Percentiles rank a stretch among this genome's conserved stretches.
These are phyloP conservation scores for Herpotrichia juniperi DNA, from an alignment of 2,329 filamentous ascomycete species.

Conservation along the genomic window DNA sequence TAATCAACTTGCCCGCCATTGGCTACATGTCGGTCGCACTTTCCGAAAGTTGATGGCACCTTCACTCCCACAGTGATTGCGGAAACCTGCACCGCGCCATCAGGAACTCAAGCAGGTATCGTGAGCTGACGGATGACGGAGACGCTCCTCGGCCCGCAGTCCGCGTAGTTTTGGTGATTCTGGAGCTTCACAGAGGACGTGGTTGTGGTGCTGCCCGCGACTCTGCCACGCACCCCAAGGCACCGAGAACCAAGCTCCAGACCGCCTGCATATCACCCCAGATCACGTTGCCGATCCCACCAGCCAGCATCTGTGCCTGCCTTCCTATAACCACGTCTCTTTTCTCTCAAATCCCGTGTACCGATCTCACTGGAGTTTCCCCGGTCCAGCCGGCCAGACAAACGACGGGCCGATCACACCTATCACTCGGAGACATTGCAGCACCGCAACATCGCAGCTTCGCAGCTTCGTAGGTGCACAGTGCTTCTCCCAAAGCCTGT, in stretches of 20 bases:
- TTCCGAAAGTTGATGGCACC: slow-evolving; percentile 4
- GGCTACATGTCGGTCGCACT: slow-evolving; percentile 14
- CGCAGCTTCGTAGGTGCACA: neutral
- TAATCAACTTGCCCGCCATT: slow-evolving; percentile 14
- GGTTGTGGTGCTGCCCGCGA: too few relatives aligned
- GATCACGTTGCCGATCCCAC: slow-evolving; percentile 32
- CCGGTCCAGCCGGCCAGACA: too few relatives aligned
- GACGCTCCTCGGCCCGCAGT: too few relatives aligned
- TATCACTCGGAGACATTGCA: neutral
- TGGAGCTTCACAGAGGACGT: too few relatives aligned
- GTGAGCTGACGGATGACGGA: slow-evolving; percentile 6
- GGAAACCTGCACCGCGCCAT: slow-evolving; percentile 3
- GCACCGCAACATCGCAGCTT: neutral
- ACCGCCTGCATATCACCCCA: slow-evolving; percentile 20
- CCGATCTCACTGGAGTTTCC: too few relatives aligned
- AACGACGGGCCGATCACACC: neutral
- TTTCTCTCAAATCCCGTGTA: neutral
- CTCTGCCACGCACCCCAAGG: neutral
- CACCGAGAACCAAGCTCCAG: slow-evolving; percentile 21
- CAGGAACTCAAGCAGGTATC: slow-evolving; percentile 3
- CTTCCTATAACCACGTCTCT: neutral
- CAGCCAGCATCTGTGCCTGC: slow-evolving; percentile 6
- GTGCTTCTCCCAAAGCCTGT: neutral
- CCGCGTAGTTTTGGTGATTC: too few relatives aligned
- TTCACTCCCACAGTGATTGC: slow-evolving; percentile 1